Conservation (phyloP, 2,329 filamentous ascomycete species). For the Fusarium gaditjirri region DNA sequence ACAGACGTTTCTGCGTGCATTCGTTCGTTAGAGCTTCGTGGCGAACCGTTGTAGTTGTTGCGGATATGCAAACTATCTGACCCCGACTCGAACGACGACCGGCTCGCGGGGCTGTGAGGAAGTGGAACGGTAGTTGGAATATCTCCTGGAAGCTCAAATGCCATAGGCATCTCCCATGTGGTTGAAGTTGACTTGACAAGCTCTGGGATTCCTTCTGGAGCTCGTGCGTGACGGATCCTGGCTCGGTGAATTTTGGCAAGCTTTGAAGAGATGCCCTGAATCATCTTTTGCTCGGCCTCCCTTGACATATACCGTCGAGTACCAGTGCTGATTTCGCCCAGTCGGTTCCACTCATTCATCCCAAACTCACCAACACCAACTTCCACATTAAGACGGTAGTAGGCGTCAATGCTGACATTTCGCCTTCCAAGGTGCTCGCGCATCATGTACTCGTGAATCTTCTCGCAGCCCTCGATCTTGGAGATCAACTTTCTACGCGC, state of each 20-base stretch:
- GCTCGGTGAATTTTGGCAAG: constrained; percentile 85
- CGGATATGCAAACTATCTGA: constrained; percentile 59
- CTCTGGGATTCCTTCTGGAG: constrained; percentile 55
- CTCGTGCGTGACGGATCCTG: constrained; percentile 72
- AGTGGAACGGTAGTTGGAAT: constrained; percentile 56
- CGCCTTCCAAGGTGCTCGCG: constrained; percentile 80
- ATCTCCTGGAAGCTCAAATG: constrained; percentile 69
- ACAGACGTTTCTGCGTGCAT: constrained; percentile 49
- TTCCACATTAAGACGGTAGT: constrained; percentile 96
- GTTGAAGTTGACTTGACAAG: constrained; percentile 55
- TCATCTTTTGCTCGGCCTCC: constrained; percentile 79
- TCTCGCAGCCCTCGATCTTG: constrained; percentile 96
- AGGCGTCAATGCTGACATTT: constrained; percentile 86
- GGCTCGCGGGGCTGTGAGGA: constrained; percentile 54
- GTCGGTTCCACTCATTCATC: constrained; percentile 97
- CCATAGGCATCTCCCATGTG: constrained; percentile 58
- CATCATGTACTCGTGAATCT: constrained; percentile 87
- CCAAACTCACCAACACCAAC: constrained; percentile 96
- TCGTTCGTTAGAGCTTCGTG: constrained; percentile 62
- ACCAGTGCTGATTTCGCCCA: constrained; percentile 94
- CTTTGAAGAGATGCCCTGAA: constrained; percentile 79
- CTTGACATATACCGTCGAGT: constrained; percentile 85
- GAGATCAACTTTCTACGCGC: constrained; percentile 83
- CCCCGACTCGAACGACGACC: constrained; percentile 68
- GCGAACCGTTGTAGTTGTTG: constrained; percentile 52